These are phyloP conservation scores for Pichia sp. DNA, from an alignment of 1,139 yeast genomes.

Conservation along the genomic window DNA sequence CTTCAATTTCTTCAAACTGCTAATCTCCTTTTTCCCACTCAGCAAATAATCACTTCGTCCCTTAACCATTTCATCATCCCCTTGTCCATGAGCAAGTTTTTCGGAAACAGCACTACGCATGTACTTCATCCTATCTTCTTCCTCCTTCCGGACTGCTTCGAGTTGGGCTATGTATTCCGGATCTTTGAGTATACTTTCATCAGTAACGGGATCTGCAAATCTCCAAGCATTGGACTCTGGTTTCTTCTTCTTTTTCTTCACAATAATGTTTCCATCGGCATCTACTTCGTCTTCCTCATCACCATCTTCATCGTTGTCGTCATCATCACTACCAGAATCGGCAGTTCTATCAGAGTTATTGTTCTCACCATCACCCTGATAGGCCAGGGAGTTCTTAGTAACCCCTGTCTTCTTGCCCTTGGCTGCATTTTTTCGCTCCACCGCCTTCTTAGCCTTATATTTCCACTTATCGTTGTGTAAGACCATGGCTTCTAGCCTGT, in stretches of 20 bases:
- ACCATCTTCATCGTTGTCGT: conserved; percentile 1
- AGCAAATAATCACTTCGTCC: neutral
- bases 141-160: conserved; percentile 11
- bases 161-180: conserved; percentile 21
- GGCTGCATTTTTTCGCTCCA: conserved; percentile 24
- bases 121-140: conserved; percentile 9
- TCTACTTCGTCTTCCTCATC: neutral
- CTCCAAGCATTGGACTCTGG: conserved; percentile 20
- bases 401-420: neutral
- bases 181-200: conserved; percentile 14
- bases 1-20: conserved; percentile 6
- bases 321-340: neutral
- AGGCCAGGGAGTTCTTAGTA: neutral
- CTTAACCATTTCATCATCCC: conserved; percentile 5
- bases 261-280: neutral
- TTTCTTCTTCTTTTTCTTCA: conserved; percentile 3
- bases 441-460: conserved; percentile 25
- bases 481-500: too few relatives aligned
- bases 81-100: conserved; percentile 11
- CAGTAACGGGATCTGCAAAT: conserved; percentile 16
- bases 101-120: conserved; percentile 13
- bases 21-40: neutral
- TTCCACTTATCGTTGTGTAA: conserved; percentile 31
- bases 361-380: neutral
- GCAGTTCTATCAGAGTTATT: conserved; percentile 1